Conservation (phyloP, 345 rosid species). For the Mercurialis annua region DNA sequence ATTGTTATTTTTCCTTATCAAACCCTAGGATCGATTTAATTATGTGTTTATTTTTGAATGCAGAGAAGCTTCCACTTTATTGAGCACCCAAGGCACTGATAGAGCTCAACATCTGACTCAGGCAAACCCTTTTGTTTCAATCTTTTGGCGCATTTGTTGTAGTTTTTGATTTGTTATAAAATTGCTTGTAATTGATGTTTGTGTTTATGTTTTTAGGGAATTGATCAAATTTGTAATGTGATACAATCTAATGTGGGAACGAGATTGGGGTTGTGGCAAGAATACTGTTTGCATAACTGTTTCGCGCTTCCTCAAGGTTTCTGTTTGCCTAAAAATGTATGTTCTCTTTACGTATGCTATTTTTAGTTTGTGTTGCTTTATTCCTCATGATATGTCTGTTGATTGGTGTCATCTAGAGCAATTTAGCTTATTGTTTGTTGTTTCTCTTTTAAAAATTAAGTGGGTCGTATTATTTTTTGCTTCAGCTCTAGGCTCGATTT, state of each 20-base stretch:
- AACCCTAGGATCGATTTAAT: background rate
- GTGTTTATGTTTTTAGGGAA: background rate
- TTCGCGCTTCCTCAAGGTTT: slow-evolving; percentile 76
- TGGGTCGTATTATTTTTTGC: too few species aligned
- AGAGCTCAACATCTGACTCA: slow-evolving; percentile 49
- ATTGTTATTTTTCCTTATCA: background rate
- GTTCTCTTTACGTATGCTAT: slow-evolving; percentile 17
- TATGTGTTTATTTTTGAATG: slow-evolving; percentile 1
- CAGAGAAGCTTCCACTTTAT: slow-evolving; percentile 57
- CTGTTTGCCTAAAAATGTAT: slow-evolving; percentile 49
- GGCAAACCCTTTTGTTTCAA: slow-evolving; percentile 24
- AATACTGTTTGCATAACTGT: slow-evolving; percentile 59
- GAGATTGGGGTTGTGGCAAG: slow-evolving; percentile 68
- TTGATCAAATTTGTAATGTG: slow-evolving; percentile 32
- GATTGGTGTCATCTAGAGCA: background rate
- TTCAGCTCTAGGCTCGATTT: too few species aligned
- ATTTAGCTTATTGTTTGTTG: too few species aligned
- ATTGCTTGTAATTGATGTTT: background rate
- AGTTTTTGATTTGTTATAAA: background rate
- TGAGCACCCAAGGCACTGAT: slow-evolving; percentile 42
- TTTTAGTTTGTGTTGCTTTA: background rate
- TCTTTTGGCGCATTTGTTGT: too few species aligned
- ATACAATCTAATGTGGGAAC: slow-evolving; percentile 52
- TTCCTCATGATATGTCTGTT: background rate
- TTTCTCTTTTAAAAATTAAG: too few species aligned